A percentile compares a stretch with the other conserved stretches of the same genome.
These are phyloP conservation scores for Xylaria sp. DNA, from an alignment of 495 filamentous ascomycete species.

Conservation along the genomic window DNA sequence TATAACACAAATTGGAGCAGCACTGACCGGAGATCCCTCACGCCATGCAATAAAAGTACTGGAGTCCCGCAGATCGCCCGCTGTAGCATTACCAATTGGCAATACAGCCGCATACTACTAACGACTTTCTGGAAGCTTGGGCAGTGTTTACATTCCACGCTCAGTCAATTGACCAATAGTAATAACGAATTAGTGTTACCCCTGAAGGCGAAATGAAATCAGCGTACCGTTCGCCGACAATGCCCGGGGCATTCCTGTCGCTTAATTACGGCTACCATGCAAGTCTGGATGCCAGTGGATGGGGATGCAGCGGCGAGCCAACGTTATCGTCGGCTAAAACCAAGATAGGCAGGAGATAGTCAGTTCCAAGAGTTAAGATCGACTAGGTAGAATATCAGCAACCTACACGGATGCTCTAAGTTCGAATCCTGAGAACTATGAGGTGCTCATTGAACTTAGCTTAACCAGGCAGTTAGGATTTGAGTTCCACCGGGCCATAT, in stretches of 20 bases:
- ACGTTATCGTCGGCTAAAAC: constrained; percentile 30
- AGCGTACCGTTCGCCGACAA: neutral
- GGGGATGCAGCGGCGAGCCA: constrained; percentile 22
- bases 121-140: constrained; percentile 17
- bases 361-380: neutral
- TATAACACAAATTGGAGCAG: neutral
- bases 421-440: neutral
- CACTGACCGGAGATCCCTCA: neutral
- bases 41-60: neutral
- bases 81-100: constrained; percentile 18
- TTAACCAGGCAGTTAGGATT: constrained; percentile 25
- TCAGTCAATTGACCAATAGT: constrained; percentile 6
- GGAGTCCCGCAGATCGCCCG: neutral
- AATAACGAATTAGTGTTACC: neutral
- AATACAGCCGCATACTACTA: constrained; percentile 17
- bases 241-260: constrained; percentile 20
- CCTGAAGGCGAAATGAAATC: constrained; percentile 20
- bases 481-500: neutral
- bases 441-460: constrained; percentile 12
- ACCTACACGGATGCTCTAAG: neutral
- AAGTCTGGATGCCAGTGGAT: constrained; percentile 1
- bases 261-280: constrained; percentile 20
- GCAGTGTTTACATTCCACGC: neutral
- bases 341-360: constrained; percentile 24
- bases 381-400: neutral